Evolutionary conservation across 176 grass and related monocot genomes (phyloP).

Genomic region (Triticum urartu): DNA sequence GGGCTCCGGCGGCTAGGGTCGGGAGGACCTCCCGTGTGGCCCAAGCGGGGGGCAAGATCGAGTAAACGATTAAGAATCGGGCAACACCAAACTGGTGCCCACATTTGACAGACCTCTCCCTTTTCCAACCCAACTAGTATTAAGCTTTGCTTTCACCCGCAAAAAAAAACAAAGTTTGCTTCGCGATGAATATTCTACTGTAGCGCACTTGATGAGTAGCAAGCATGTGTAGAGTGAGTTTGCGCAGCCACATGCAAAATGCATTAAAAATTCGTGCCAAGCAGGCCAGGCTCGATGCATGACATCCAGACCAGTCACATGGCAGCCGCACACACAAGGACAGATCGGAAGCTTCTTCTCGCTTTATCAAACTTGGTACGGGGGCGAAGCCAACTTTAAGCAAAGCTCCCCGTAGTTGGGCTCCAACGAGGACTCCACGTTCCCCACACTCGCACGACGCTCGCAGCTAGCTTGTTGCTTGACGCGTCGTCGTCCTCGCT

Average conservation of each 20-base stretch:
- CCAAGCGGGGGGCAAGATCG: too few relatives aligned
- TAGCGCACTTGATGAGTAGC: background rate
- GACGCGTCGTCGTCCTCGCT: slow-evolving; percentile 19
- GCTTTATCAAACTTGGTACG: slow-evolving; percentile 24
- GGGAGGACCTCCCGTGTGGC: too few relatives aligned
- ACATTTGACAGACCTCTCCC: too few relatives aligned
- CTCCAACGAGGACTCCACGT: slow-evolving; percentile 1
- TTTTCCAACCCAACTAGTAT: too few relatives aligned
- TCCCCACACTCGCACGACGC: background rate
- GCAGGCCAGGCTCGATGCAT: background rate
- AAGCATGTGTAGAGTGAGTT: background rate
- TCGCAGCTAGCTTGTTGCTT: background rate
- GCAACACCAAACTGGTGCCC: too few relatives aligned
- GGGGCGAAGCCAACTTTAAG: slow-evolving; percentile 30
- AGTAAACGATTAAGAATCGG: too few relatives aligned
- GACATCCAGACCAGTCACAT: slow-evolving; percentile 15
- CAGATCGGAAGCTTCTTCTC: slow-evolving; percentile 45
- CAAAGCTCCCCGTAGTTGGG: background rate
- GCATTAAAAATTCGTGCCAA: background rate
- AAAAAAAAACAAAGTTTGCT: too few relatives aligned
- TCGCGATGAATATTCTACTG: background rate
- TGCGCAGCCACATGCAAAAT: background rate
- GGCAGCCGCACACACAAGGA: slow-evolving; percentile 1
- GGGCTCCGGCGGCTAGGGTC: too few relatives aligned
- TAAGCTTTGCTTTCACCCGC: too few relatives aligned